Conservation (phyloP, 2,329 filamentous ascomycete genomes). For the Alternaria sp. region DNA sequence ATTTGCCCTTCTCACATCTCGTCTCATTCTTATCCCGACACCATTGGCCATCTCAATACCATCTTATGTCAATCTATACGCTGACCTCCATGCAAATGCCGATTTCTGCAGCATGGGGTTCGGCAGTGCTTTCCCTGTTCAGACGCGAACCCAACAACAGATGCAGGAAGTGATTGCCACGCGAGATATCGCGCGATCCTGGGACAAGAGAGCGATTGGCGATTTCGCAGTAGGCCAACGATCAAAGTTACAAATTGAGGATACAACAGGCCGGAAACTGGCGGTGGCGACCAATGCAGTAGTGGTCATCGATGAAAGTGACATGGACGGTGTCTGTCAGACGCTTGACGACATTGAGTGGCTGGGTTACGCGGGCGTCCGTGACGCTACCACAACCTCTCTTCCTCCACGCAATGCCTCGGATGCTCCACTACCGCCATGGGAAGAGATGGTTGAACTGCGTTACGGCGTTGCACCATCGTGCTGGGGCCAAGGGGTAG, state of each 20-base stretch:
- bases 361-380: conserved; percentile 32
- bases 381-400: conserved; percentile 28
- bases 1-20: conserved; percentile 2
- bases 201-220: conserved; percentile 21
- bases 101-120: conserved; percentile 7
- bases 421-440: conserved; percentile 22
- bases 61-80: conserved; percentile 6
- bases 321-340: not conserved
- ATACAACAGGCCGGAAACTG: not conserved
- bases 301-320: not conserved
- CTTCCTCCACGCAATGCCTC: conserved; percentile 14
- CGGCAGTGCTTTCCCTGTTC: not conserved
- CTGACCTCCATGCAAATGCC: not conserved
- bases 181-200: conserved; percentile 23
- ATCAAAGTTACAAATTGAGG: not conserved
- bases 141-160: conserved; percentile 15
- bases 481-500: conserved; percentile 28
- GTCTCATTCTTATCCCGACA: conserved; percentile 6
- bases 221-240: conserved; percentile 26
- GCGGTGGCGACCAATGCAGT: not conserved
- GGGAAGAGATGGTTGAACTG: conserved; percentile 30
- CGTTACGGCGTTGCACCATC: conserved; percentile 24
- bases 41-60: conserved; percentile 1
- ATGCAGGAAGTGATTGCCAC: conserved; percentile 19
- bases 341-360: conserved; percentile 5